These are phyloP conservation scores for Ceratocystis cubensis DNA, from an alignment of 2,329 filamentous ascomycete genomes.

Conservation along the genomic window DNA sequence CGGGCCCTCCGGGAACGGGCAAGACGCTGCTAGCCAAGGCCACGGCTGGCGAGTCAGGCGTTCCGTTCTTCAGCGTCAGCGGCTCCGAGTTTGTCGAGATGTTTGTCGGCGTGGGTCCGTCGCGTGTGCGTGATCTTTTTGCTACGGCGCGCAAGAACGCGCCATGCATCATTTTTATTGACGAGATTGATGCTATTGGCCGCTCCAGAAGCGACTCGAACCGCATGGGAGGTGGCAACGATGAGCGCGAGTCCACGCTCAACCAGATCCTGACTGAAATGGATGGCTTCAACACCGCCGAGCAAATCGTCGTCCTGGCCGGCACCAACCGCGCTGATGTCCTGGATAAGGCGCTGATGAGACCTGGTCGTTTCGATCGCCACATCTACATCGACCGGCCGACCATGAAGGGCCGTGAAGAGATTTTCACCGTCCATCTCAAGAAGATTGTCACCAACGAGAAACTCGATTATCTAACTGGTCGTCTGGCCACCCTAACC, in stretches of 20 bases:
- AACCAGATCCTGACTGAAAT: conserved; percentile 99
- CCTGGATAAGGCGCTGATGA: conserved; percentile 89
- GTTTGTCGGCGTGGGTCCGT: conserved; percentile 97
- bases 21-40: conserved; percentile 96
- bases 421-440: conserved; percentile 91
- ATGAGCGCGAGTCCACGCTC: conserved; percentile 90
- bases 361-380: conserved; percentile 90
- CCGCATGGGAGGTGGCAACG: conserved; percentile 66
- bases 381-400: conserved; percentile 92
- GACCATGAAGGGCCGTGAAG: conserved; percentile 90
- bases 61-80: conserved; percentile 96
- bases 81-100: conserved; percentile 99
- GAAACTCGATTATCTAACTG: conserved; percentile 75
- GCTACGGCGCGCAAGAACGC: conserved; percentile 89
- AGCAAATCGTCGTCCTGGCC: conserved; percentile 91
- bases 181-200: conserved; percentile 97
- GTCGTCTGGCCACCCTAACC: conserved; percentile 79
- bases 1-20: conserved; percentile 95
- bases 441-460: conserved; percentile 90
- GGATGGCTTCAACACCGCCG: conserved; percentile 96
- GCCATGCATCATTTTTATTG: conserved; percentile 98
- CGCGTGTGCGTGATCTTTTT: conserved; percentile 87
- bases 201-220: conserved; percentile 74
- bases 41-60: conserved; percentile 89
- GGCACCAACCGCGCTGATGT: conserved; percentile 94